phyloP scores from a whole-genome alignment of 208 protist genomes.

The Lotmaria passim region DNA sequence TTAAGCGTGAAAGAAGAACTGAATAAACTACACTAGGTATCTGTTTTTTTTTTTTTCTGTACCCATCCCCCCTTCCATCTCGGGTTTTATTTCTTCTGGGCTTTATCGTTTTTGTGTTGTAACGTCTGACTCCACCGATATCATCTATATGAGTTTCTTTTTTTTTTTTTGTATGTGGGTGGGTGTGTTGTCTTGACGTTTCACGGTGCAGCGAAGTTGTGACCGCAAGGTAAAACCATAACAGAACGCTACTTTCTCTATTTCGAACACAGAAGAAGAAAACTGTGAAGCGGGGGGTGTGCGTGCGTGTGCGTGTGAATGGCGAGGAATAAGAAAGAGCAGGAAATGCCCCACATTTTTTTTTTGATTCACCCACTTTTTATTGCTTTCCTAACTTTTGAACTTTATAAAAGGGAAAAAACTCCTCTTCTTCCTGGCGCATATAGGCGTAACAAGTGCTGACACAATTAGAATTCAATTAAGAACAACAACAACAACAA shows the following conservation, averaged over 20 bases:
- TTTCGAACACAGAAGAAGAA: background rate
- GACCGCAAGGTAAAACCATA: too few relatives aligned
- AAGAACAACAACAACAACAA: background rate
- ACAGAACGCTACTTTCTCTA: background rate
- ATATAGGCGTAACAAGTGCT: constrained; percentile 12
- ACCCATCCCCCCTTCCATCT: constrained; percentile 2
- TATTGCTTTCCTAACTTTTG: background rate
- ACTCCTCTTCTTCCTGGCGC: constrained; percentile 4
- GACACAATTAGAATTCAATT: constrained; percentile 14
- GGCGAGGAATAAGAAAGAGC: background rate
- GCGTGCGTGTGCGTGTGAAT: too few relatives aligned
- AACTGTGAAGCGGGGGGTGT: background rate
- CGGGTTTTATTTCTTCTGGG: constrained; percentile 1
- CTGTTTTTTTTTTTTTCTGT: too few relatives aligned
- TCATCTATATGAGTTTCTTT: too few relatives aligned
- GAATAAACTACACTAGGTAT: constrained; percentile 11
- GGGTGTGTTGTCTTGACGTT: too few relatives aligned
- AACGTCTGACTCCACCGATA: background rate
- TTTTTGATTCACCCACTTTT: background rate
- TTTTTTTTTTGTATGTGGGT: background rate
- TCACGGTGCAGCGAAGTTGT: too few relatives aligned
- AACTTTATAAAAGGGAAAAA: too few relatives aligned
- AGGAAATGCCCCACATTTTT: background rate
- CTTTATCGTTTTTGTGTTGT: constrained; percentile 12
- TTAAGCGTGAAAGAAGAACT: background rate